Evolutionary conservation across 1,139 yeast species (phyloP), one percentile per base, ranked within the genome.

Genomic region (Lodderomyces oxycetoniae): DNA sequence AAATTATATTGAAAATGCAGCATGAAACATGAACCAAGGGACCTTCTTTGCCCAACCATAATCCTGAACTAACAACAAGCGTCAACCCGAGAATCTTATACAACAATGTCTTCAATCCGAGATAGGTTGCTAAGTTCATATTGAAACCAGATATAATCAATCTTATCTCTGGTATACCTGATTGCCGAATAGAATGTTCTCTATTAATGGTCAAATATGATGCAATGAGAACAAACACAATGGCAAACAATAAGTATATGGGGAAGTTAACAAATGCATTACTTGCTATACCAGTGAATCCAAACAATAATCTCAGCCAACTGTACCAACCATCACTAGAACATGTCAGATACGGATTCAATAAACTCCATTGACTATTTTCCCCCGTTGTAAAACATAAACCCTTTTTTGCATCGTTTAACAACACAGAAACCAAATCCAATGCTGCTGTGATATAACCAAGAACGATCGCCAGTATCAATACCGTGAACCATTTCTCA

Each of bases 31-130:
- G 96, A 20, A 87, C 95, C 38, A 91, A 64, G 0, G 97, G 97
- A 1, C 96, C 97, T 50, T 89, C 97, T 51, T 83, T 84, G 8
- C 97, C 96, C 5, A 87, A 70, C 84, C 95, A 86, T 2, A 89
- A 53, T 0, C 96, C 96, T 1, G 93, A 77, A 15, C 94, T 79
- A 10, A 86, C 83, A 26, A 79, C 80, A 32, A 82, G 59, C 24
- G 79, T 59, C 40, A 83, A 58, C 16, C 87, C 82, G 3, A 63
- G 33, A 2, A 69, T 60, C 47, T 81, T 81, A 41, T 63, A 59
- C 2, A 70, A 25, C 11, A 81, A 59, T 1, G 81, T 67, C 14
- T 51, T 50, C 7, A 63, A 39, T 2, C 78, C 72, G 34, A 82
- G 55, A 43, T 77, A 75, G 5, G 59, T 60, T 9, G 60, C 49